Base-by-base conservation (phyloP, 2,329 filamentous ascomycete genomes). In the Ophiostoma populinum region DNA sequence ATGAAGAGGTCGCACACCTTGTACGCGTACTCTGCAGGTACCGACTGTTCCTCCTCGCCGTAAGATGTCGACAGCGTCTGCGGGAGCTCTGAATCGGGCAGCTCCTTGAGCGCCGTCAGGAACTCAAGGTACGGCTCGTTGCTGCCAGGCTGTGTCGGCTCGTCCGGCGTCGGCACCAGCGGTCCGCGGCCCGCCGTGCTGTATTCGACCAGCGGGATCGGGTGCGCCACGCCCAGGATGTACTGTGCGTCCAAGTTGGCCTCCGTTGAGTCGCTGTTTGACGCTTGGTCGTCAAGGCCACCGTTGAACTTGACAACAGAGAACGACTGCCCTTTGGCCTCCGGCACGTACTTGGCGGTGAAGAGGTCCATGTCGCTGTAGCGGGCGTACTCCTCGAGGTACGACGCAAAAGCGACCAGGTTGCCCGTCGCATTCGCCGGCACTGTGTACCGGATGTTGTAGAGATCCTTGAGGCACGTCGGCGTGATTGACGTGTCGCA, bases 81-180 rank as follows among this genome's bases (percentile, higher is more conserved):
- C 1, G 76, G 75, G 2, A 80, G 56, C 6, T 56, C 48, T 0
- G 52, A 46, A 35, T 64, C 62, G 2, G 54, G 51, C 1, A 75
- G 60, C 2, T 51, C 55, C 3, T 74, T 53, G 45, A 78, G 50
- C 50, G 70, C 68, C 37, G 67, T 60, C 7, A 79, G 56, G 57
- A 68, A 79, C 11, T 61, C 61, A 1, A 79, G 57, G 51, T 79
- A 80, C 0, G 75, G 75, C 55, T 82, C 77, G 50, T 80, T 81
- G 43, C 69, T 75, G 1, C 72, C 16, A 22, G 47, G 16, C 2
- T 48, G 51, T 2, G 45, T 50, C 2, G 75, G 58, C 29, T 69
- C 52, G 16, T 61, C 53, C 11, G 62, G 56, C 1, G 63, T 59
- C 10, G 73, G 64, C 8, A 59, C 52, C 1, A 77, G 57, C 0